Base-by-base conservation (phyloP, 495 filamentous ascomycete species). In the Hypomontagnella submonticulosa region DNA sequence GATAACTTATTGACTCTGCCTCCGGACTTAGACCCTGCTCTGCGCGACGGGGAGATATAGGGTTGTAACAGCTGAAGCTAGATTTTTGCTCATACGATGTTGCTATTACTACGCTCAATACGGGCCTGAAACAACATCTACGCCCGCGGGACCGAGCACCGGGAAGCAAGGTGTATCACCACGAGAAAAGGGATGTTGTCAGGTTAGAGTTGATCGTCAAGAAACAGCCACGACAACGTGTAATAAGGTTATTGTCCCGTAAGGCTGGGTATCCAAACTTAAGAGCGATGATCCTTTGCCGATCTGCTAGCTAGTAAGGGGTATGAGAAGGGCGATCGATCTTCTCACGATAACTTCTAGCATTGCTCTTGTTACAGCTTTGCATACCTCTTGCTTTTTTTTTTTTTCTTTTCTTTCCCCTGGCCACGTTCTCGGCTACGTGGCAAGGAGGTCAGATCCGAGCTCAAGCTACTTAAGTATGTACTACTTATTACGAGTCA, bases 201-300 rank as follows among this genome's bases (percentile, higher is more conserved):
- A 33, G 49, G n/a, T 61, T 53, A 38, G 30, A 12, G 10, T 40
- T 30, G 19, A 23, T 19, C 27, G 18, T 23, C 8, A 18, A 52
- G 23, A 27, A 27, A 32, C 46, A 13, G 27, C 46, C 8, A 15
- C 23, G 4, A 48, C 6, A 27, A 32, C 12, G 46, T 15, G 12
- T 27, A 27, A 27, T 27, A 27, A 6, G 6, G 23, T 27, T 27
- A 3, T 2, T 27, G 6, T 27, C 23, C 23, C 23, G 55, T 66
- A 61, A 13, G 63, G 63, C 63, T 56, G 37, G 37, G 40, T 41
- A 16, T 37, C 37, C 11, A 59, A 42, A 33, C 47, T 53, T 47
- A 20, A 57, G 41, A 43, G 40, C 37, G 58, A 42, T 49, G 51
- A 66, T 66, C 63, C 63, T 55, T 15, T 12, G 62, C 18, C 49